A percentile compares a stretch with the other conserved stretches of the same genome.
phyloP scores from a whole-genome alignment of 495 filamentous ascomycete genomes.

The Darksidea phi region DNA sequence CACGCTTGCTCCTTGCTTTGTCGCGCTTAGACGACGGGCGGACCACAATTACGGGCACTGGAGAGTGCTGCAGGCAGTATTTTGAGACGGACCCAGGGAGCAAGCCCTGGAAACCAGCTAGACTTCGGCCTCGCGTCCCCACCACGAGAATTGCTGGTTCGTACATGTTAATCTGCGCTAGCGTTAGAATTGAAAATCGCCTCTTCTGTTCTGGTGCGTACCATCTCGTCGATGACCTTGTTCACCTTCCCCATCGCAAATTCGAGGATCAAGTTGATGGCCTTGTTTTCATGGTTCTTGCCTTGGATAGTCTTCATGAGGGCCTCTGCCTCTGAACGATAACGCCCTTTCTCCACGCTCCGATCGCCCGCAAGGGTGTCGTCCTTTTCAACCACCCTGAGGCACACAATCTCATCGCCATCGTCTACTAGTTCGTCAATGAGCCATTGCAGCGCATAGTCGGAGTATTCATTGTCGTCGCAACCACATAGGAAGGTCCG shows the following conservation, averaged over 20 bases:
- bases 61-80: constrained; percentile 93
- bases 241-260: constrained; percentile 90
- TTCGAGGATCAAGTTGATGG: constrained; percentile 85
- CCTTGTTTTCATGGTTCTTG: constrained; percentile 79
- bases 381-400: constrained; percentile 86
- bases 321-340: constrained; percentile 76
- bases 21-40: constrained; percentile 83
- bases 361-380: constrained; percentile 66
- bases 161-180: constrained; percentile 78
- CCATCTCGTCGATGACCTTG: constrained; percentile 88
- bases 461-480: constrained; percentile 93
- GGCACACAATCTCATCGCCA: constrained; percentile 93
- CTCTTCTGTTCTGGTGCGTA: constrained; percentile 46
- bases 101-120: constrained; percentile 87
- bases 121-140: constrained; percentile 81
- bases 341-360: constrained; percentile 67
- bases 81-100: constrained; percentile 91
- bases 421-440: constrained; percentile 94
- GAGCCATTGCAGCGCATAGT: constrained; percentile 91
- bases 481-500: constrained; percentile 92
- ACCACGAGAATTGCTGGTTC: constrained; percentile 95
- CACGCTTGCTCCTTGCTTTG: constrained; percentile 89
- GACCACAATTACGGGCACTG: constrained; percentile 95
- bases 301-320: constrained; percentile 60
- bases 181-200: constrained; percentile 4